Evolutionary conservation across 768 basidiomycete genomes (phyloP), one percentile per base, ranked within the genome.

Genomic region (Suillus sp.): DNA sequence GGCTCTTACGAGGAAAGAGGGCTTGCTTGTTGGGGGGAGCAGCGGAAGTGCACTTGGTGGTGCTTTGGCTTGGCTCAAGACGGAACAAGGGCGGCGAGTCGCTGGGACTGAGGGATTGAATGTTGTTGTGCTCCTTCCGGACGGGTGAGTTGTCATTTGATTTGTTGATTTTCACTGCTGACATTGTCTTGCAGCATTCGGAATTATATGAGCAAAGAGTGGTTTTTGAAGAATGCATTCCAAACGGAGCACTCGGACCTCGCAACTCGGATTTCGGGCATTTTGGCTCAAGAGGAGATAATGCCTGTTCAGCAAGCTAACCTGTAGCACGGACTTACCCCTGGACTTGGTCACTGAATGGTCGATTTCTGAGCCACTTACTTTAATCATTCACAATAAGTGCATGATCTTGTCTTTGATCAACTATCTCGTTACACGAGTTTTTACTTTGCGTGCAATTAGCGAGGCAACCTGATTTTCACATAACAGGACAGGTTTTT

Each of bases 121-220:
- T 70, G 93, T 97, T 8, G 93, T 99, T 0, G 82, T 98, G 0
- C 68, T 99, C 34, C 78, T 97, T 10, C 87, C 97, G 42, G 97
- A 99, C 71, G 95, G 93, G 93, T 93, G 69, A 76, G 91, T 78
- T 1, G 22, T 38, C 2, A 20, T 10, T 11, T 3, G 5, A 59
- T 53, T 14, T 61, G 27, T 1, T 16, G 16, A 11, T 32, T 45
- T 14, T 35, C 51, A 8, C 25, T 22, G 55, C 20, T 69, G 59
- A 58, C 43, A 18, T 61, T 60, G 22, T 58, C 25, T 61, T 27
- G 61, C 34, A 94, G 95, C 1, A 88, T 97, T 61, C 85, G 95
- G 68, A 96, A 96, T 74, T 96, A 96, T 72, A 95, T 96, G 87
- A 91, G 90, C 78, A 96, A 95, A 71, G 84, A 88, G 13, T 96